These are phyloP conservation scores for Blechomonas ayalai DNA, from an alignment of 208 protist species.

Conservation along the genomic window DNA sequence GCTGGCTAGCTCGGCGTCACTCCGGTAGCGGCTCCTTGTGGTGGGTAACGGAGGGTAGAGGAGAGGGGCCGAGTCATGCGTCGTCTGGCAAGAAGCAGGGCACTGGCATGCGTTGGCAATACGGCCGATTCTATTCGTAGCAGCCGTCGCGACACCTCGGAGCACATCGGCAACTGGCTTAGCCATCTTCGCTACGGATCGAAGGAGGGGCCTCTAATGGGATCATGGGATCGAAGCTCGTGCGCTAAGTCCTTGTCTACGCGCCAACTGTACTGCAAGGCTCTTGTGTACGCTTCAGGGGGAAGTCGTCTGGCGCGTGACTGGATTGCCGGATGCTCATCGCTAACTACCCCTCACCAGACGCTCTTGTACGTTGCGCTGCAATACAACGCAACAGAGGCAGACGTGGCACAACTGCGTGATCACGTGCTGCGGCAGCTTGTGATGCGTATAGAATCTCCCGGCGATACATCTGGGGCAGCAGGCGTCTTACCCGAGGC, in stretches of 20 bases:
- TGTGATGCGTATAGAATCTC: slow-evolving; percentile 5
- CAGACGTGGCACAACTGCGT: slow-evolving; percentile 43
- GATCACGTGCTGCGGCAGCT: slow-evolving; percentile 25
- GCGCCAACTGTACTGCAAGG: slow-evolving; percentile 75
- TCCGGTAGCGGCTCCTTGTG: no score
- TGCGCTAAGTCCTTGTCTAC: slow-evolving; percentile 26
- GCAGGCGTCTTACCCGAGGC: no score
- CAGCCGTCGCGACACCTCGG: slow-evolving; percentile 9
- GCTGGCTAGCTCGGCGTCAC: no score
- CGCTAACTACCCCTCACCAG: slow-evolving; percentile 26
- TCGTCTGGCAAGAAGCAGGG: no score
- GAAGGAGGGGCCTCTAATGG: slow-evolving; percentile 35
- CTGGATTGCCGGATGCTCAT: slow-evolving; percentile 68
- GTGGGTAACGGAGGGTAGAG: no score
- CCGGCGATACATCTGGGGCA: no score
- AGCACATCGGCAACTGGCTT: slow-evolving; percentile 34
- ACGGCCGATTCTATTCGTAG: no score
- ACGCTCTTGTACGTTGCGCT: slow-evolving; percentile 52
- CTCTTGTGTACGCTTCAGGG: slow-evolving; percentile 59
- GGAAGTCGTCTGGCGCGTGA: slow-evolving; percentile 58
- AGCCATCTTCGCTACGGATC: slow-evolving; percentile 45
- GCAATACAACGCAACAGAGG: slow-evolving; percentile 45
- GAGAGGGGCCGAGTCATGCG: no score
- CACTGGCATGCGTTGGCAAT: no score
- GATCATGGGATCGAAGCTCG: slow-evolving; percentile 19